Evolutionary conservation across 1,284 basidiomycete genomes (phyloP), one percentile per base, ranked within the genome.

Genomic region (Cystobasidium pallidum): DNA sequence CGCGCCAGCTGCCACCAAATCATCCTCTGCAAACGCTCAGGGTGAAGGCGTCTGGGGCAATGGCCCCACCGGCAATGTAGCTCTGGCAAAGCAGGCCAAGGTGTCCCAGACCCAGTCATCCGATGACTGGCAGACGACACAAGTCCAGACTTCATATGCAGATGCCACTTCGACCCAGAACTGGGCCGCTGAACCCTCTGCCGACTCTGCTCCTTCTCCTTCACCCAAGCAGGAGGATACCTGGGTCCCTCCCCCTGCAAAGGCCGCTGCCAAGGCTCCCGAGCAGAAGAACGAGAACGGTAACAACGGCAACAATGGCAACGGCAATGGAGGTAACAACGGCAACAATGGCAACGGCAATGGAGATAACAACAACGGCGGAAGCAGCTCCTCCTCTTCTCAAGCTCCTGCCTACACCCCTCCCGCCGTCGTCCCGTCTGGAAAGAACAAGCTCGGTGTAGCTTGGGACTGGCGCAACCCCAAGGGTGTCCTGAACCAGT

Each of bases 381-480:
- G 47, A 3, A 51, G 28, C 45, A 65, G 24, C 62, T 45, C 59
- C 8, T 52, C 68, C 19, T 64, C 68, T 19, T 4, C 62, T 15
- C 13, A 41, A 30, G 15, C 52, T n/a, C 67, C 67, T 26, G 67
- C 67, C 17, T 58, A 57, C 19, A 61, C 55, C 10, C 55, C 67
- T 30, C 39, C 67, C 47, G 13, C 58, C 36, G 39, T 47, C 45
- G 39, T 41, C 66, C 28, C 59, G 17, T 32, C 58, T 36, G 30
- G 36, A 4, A 26, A 32, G 15, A 49, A 36, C 26, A 55, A 52
- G 39, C 49, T 71, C 30, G 68, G 68, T 63, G 26, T 71, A 32
- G 51, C 68, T 17, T 71, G 68, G 68, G 68, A 71, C 52, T 71
- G 68, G 68, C 59, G 32, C 3, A 71, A 71, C 59, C 59, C 61